A percentile compares a stretch with the other conserved stretches of the same genome.
phyloP scores from a whole-genome alignment of 768 basidiomycete species.

The Clathrus columnatus region DNA sequence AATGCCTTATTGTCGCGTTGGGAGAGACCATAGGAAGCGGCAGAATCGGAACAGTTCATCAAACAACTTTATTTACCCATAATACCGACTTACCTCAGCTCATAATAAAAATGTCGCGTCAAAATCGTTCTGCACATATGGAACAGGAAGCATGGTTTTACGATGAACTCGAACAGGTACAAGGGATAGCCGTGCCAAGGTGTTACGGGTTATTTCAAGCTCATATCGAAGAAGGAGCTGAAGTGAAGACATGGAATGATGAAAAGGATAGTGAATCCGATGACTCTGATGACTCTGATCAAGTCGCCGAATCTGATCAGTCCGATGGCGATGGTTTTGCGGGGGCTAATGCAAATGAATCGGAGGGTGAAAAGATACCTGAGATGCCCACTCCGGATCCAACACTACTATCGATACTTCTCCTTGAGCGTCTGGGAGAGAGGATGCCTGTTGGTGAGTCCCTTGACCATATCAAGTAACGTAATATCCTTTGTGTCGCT shows the following conservation, averaged over 20 bases:
- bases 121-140: not conserved
- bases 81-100: not conserved
- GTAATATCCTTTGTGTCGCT: not conserved
- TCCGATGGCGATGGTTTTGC: too few relatives aligned
- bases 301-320: not conserved
- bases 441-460: not conserved
- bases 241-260: not conserved
- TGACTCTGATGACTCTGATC: not conserved
- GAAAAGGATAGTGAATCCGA: too few relatives aligned
- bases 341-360: too few relatives aligned
- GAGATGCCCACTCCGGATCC: too few relatives aligned
- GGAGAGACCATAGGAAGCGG: not conserved
- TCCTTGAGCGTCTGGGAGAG: not conserved
- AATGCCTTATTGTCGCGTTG: not conserved
- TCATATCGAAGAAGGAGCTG: not conserved
- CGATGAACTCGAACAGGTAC: slow-evolving; percentile 8
- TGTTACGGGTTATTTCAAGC: slow-evolving; percentile 6
- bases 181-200: slow-evolving; percentile 5
- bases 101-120: not conserved
- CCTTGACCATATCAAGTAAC: not conserved
- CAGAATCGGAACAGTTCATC: not conserved
- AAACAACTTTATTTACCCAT: not conserved
- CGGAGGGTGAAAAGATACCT: too few relatives aligned
- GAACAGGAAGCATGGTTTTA: slow-evolving; percentile 11
- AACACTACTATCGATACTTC: not conserved